These are phyloP conservation scores for Aspergillus versicolor DNA, from an alignment of 2,329 filamentous ascomycete species.

Conservation along the genomic window DNA sequence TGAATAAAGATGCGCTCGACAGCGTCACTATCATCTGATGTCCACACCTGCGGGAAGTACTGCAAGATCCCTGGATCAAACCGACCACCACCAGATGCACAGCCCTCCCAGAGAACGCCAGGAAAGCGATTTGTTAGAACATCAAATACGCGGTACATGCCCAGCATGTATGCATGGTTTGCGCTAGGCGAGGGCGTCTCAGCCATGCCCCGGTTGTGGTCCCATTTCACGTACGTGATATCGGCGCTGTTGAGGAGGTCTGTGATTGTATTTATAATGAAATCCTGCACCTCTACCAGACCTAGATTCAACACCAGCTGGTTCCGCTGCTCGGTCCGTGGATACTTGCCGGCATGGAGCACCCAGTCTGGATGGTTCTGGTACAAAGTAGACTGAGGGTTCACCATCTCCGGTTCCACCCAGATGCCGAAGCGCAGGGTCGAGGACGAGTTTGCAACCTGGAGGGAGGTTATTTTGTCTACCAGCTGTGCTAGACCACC, in stretches of 20 bases:
- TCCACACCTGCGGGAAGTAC: conserved; percentile 67
- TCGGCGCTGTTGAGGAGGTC: conserved; percentile 54
- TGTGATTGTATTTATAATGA: conserved; percentile 57
- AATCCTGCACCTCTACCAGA: conserved; percentile 62
- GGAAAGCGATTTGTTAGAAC: conserved; percentile 60
- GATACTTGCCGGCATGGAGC: conserved; percentile 56
- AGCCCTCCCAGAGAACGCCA: conserved; percentile 65
- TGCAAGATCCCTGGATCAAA: conserved; percentile 64
- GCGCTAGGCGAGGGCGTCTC: conserved; percentile 56
- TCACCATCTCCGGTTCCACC: conserved; percentile 70
- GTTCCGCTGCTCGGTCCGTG: conserved; percentile 55
- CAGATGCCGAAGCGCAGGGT: conserved; percentile 63
- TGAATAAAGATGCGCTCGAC: conserved; percentile 62
- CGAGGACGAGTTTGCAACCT: conserved; percentile 35
- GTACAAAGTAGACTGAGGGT: conserved; percentile 61
- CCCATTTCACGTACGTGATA: conserved; percentile 66
- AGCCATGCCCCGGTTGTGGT: conserved; percentile 66
- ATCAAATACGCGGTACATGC: conserved; percentile 63
- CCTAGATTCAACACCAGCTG: conserved; percentile 64
- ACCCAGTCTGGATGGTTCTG: conserved; percentile 64
- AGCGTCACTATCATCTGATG: conserved; percentile 65
- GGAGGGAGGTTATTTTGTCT: conserved; percentile 51
- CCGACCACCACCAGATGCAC: conserved; percentile 63
- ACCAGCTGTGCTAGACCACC: conserved; percentile 56
- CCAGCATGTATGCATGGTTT: conserved; percentile 62